Percentiles rank a stretch among this genome's conserved stretches.
Conservation (phyloP, 148 eudicot genomes). For the Nepenthes gracilis region DNA sequence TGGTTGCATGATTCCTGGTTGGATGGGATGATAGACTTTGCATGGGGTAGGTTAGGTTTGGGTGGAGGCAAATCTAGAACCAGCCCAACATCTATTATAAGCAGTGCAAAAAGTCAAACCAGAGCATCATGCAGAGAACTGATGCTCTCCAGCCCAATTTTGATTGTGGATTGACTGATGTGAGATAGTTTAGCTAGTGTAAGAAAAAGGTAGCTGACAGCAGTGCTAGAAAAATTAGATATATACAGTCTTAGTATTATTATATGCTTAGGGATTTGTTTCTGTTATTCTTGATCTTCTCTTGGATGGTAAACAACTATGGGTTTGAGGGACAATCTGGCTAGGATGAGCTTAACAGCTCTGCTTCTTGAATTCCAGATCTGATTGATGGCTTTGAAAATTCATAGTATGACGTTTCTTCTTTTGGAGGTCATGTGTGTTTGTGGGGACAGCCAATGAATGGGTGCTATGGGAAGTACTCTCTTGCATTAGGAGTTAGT, state of each 20-base stretch:
- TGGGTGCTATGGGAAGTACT: constrained; percentile 23
- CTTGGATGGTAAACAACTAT: too few species aligned
- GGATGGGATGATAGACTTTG: neutral
- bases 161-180: too few species aligned
- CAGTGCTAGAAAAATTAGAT: too few species aligned
- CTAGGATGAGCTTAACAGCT: constrained; percentile 12
- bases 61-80: neutral
- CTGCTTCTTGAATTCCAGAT: constrained; percentile 13
- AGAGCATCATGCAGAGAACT: neutral
- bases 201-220: constrained; percentile 14
- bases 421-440: neutral
- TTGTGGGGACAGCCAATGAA: constrained; percentile 28
- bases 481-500: neutral
- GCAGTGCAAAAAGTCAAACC: neutral
- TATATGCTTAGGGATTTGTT: too few species aligned
- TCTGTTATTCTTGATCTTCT: too few species aligned
- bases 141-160: too few species aligned
- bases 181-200: neutral
- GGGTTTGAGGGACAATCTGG: too few species aligned
- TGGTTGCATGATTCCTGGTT: neutral
- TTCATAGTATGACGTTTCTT: constrained; percentile 9
- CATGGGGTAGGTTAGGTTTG: constrained; percentile 4
- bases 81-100: neutral
- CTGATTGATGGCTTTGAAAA: constrained; percentile 36
- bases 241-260: too few species aligned